These are phyloP conservation scores for Ophiostoma montium DNA, from an alignment of 2,329 filamentous ascomycete species.

Conservation along the genomic window DNA sequence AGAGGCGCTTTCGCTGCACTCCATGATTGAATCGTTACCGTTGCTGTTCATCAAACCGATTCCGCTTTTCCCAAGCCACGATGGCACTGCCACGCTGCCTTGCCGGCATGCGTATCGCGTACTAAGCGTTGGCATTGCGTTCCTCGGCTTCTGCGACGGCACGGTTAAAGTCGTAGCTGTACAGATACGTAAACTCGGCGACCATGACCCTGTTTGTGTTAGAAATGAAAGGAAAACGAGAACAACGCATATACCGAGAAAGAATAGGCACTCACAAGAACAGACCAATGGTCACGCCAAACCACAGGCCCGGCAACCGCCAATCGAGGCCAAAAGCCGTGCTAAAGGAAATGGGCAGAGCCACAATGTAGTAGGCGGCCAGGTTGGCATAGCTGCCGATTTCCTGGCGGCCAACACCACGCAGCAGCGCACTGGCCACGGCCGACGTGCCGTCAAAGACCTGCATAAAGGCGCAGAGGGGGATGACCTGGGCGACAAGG, in stretches of 20 bases:
- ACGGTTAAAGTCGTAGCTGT: conserved; percentile 37
- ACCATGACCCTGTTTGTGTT: conserved; percentile 27
- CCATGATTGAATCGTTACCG: background rate
- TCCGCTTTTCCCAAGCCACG: background rate
- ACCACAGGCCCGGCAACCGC: conserved; percentile 72
- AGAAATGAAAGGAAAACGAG: conserved; percentile 2
- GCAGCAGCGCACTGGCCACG: conserved; percentile 69
- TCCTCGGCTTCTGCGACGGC: conserved; percentile 38
- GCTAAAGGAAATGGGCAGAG: conserved; percentile 69
- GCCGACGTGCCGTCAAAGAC: conserved; percentile 72
- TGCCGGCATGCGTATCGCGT: background rate
- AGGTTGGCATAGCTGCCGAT: conserved; percentile 84
- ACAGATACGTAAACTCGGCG: conserved; percentile 40
- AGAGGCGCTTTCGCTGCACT: background rate
- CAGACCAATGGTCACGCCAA: conserved; percentile 60
- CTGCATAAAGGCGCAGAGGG: conserved; percentile 77
- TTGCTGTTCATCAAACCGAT: background rate
- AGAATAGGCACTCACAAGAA: conserved; percentile 31
- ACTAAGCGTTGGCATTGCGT: conserved; percentile 26
- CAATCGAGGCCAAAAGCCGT: conserved; percentile 64
- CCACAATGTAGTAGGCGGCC: conserved; percentile 73
- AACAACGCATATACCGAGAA: conserved; percentile 5
- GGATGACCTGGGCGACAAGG: conserved; percentile 56
- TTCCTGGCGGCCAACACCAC: conserved; percentile 77
- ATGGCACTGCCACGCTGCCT: background rate